A percentile compares a stretch with the other conserved stretches of the same genome.
These are phyloP conservation scores for Theobroma grandiflorum DNA, from an alignment of 441 rosid genomes.

Conservation along the genomic window DNA sequence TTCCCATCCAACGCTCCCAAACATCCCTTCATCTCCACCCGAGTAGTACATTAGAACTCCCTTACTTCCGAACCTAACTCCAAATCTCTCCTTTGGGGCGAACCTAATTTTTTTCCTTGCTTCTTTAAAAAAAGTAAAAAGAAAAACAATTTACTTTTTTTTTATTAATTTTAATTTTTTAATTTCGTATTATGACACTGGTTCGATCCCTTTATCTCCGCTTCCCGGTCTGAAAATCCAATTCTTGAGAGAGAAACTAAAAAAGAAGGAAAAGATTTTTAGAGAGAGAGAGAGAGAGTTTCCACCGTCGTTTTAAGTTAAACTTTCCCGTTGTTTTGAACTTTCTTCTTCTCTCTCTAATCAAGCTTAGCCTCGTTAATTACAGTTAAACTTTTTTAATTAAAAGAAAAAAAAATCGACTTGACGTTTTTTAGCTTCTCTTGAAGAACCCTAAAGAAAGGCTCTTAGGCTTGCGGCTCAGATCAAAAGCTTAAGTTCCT, in stretches of 20 bases:
- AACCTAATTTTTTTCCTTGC: constrained; percentile 16
- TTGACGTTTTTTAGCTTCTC: constrained; percentile 28
- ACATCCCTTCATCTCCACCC: neutral
- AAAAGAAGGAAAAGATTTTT: constrained; percentile 11
- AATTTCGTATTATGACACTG: constrained; percentile 28
- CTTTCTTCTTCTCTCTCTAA: constrained; percentile 9
- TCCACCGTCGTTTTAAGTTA: neutral
- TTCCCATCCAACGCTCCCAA: constrained; percentile 16
- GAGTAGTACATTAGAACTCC: neutral
- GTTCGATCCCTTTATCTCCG: constrained; percentile 45
- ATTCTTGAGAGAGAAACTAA: constrained; percentile 15
- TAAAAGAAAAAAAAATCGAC: constrained; percentile 15
- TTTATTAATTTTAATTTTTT: constrained; percentile 22
- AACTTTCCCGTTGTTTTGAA: neutral
- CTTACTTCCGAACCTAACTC: constrained; percentile 25
- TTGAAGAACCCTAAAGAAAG: constrained; percentile 44
- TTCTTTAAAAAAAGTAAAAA: neutral
- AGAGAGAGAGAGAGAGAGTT: neutral
- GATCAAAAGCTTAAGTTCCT: constrained; percentile 38
- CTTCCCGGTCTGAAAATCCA: constrained; percentile 38
- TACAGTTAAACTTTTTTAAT: constrained; percentile 10
- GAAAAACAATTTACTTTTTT: constrained; percentile 10
- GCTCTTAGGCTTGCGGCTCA: constrained; percentile 26
- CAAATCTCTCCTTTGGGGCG: constrained; percentile 32
- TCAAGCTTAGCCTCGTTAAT: constrained; percentile 6